Conservation (phyloP, 495 filamentous ascomycete genomes). For the Cercophora sp. region DNA sequence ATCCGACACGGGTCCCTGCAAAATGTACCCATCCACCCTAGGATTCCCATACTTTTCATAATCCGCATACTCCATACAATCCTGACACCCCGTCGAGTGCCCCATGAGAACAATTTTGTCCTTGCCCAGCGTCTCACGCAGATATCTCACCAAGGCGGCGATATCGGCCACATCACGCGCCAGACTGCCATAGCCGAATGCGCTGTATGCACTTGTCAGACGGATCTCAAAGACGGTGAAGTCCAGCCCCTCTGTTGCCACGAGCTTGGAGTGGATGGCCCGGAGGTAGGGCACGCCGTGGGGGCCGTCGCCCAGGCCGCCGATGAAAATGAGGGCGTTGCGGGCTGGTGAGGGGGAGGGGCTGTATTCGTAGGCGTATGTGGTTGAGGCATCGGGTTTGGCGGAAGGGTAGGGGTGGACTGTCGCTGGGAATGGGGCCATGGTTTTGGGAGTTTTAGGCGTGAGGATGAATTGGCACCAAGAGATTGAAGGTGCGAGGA, state of each 20-base stretch:
- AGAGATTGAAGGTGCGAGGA: too few species aligned
- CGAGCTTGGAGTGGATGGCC: not conserved
- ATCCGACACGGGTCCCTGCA: slow-evolving; percentile 80
- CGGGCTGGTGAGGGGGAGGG: slow-evolving; percentile 45
- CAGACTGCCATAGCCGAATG: slow-evolving; percentile 70
- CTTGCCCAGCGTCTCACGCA: slow-evolving; percentile 34
- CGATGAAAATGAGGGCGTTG: slow-evolving; percentile 75
- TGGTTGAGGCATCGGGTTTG: not conserved
- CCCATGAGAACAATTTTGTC: slow-evolving; percentile 28
- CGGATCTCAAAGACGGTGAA: slow-evolving; percentile 38
- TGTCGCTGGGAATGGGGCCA: too few species aligned
- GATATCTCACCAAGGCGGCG: slow-evolving; percentile 63
- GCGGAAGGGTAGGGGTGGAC: slow-evolving; percentile 1
- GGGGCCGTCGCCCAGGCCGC: slow-evolving; percentile 72
- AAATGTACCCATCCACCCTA: slow-evolving; percentile 70
- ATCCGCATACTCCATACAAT: slow-evolving; percentile 67
- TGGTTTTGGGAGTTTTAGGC: too few species aligned
- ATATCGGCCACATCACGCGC: slow-evolving; percentile 68
- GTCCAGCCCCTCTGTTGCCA: slow-evolving; percentile 29
- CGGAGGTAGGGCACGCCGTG: slow-evolving; percentile 21
- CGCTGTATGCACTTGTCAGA: slow-evolving; percentile 53
- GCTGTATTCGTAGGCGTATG: slow-evolving; percentile 30
- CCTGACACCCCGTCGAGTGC: slow-evolving; percentile 78
- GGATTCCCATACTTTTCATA: slow-evolving; percentile 29
- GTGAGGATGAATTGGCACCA: too few species aligned